Conservation (phyloP, 2,329 filamentous ascomycete genomes). For the Verticillium isaacii region DNA sequence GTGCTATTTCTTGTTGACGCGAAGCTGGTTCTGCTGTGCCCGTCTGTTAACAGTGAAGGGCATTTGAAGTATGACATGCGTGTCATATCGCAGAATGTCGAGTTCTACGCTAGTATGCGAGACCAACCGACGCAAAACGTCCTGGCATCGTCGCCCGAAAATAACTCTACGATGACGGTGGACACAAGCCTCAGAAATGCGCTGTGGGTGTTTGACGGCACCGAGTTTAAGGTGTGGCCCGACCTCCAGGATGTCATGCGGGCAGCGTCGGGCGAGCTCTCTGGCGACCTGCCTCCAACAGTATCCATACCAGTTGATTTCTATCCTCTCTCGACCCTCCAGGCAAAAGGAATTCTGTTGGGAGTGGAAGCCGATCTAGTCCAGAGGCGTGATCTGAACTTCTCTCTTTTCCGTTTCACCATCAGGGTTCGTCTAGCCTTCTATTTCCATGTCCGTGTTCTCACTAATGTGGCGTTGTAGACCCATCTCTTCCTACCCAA, state of each 20-base stretch:
- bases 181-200: slow-evolving; percentile 64
- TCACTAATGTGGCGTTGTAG: slow-evolving; percentile 43
- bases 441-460: slow-evolving; percentile 79
- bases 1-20: slow-evolving; percentile 96
- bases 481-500: slow-evolving; percentile 92
- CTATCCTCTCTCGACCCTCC: slow-evolving; percentile 81
- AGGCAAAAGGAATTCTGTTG: slow-evolving; percentile 86
- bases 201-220: slow-evolving; percentile 90
- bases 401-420: slow-evolving; percentile 83
- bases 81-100: slow-evolving; percentile 90
- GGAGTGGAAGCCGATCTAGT: slow-evolving; percentile 90
- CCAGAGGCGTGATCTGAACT: slow-evolving; percentile 87
- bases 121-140: slow-evolving; percentile 57
- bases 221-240: slow-evolving; percentile 80
- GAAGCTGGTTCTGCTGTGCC: slow-evolving; percentile 88
- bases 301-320: slow-evolving; percentile 87
- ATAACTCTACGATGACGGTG: background rate
- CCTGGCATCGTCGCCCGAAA: background rate
- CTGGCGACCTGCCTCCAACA: slow-evolving; percentile 66
- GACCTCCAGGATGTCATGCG: slow-evolving; percentile 81
- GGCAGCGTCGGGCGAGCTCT: slow-evolving; percentile 59
- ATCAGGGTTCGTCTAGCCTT: slow-evolving; percentile 86
- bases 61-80: slow-evolving; percentile 98
- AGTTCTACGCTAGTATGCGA: slow-evolving; percentile 89
- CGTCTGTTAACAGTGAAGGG: slow-evolving; percentile 74